phyloP scores from a whole-genome alignment of 305 asterid genomes.

The Plantago lanceolata region DNA sequence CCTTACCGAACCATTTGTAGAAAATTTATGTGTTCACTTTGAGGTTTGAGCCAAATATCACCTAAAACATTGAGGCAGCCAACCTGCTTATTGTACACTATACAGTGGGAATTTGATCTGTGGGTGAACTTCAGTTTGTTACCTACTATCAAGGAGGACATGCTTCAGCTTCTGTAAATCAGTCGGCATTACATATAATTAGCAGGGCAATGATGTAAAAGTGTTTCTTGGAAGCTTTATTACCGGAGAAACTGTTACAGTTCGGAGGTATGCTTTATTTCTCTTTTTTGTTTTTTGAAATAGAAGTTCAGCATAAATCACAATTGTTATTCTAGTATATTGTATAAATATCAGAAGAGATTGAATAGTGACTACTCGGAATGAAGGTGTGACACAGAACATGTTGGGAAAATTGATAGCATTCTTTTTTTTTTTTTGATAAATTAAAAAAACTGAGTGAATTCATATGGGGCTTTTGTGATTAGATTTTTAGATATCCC shows the following conservation, averaged over 20 bases:
- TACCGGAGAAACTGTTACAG: background rate
- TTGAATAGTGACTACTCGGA: background rate
- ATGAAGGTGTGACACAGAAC: too few relatives aligned
- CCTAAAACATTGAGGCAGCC: background rate
- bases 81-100: too few relatives aligned
- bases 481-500: background rate
- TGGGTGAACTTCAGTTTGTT: too few relatives aligned
- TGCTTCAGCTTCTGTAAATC: background rate
- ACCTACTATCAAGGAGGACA: background rate
- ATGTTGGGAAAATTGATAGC: too few relatives aligned
- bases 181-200: background rate
- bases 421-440: too few relatives aligned
- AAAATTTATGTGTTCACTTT: background rate
- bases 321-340: background rate
- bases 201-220: background rate
- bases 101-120: too few relatives aligned
- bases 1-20: background rate
- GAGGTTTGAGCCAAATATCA: background rate
- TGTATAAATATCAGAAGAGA: background rate
- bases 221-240: background rate
- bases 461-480: conserved; percentile 2
- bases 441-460: background rate
- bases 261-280: background rate
- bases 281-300: background rate
- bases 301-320: too few relatives aligned